phyloP scores from a whole-genome alignment of 1,284 basidiomycete genomes.

The Cryptococcus neoformans region DNA sequence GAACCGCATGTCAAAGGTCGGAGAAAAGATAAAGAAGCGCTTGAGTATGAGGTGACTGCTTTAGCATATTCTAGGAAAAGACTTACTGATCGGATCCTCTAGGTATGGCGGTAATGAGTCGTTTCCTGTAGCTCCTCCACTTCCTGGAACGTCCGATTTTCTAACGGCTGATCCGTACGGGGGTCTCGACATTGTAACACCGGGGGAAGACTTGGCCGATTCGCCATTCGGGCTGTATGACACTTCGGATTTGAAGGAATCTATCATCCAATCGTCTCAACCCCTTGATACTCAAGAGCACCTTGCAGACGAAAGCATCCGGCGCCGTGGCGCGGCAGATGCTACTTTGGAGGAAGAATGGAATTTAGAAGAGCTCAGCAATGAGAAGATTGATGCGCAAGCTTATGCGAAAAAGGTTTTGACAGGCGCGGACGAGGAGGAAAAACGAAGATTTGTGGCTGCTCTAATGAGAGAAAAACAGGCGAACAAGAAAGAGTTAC shows the following conservation, averaged over 20 bases:
- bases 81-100: neutral
- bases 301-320: conserved; percentile 29
- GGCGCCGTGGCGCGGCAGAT: conserved; percentile 27
- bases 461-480: conserved; percentile 42
- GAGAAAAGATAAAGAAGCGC: conserved; percentile 90
- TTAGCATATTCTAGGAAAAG: neutral
- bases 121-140: conserved; percentile 51
- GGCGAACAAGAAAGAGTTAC: conserved; percentile 48
- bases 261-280: conserved; percentile 11
- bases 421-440: conserved; percentile 47
- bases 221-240: conserved; percentile 27
- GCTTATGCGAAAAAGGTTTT: conserved; percentile 38
- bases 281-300: conserved; percentile 1
- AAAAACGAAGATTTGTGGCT: conserved; percentile 44
- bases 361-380: conserved; percentile 65
- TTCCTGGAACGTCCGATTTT: conserved; percentile 51
- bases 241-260: conserved; percentile 26
- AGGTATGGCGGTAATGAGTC: conserved; percentile 34
- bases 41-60: conserved; percentile 74
- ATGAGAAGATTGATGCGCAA: conserved; percentile 71
- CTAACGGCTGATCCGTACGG: conserved; percentile 34
- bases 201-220: conserved; percentile 16
- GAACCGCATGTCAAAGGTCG: conserved; percentile 64
- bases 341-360: conserved; percentile 45
- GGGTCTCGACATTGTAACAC: conserved; percentile 21